Evolutionary conservation across 768 basidiomycete genomes (phyloP), one percentile per base, ranked within the genome.

Genomic region (Auricularia heimuer): DNA sequence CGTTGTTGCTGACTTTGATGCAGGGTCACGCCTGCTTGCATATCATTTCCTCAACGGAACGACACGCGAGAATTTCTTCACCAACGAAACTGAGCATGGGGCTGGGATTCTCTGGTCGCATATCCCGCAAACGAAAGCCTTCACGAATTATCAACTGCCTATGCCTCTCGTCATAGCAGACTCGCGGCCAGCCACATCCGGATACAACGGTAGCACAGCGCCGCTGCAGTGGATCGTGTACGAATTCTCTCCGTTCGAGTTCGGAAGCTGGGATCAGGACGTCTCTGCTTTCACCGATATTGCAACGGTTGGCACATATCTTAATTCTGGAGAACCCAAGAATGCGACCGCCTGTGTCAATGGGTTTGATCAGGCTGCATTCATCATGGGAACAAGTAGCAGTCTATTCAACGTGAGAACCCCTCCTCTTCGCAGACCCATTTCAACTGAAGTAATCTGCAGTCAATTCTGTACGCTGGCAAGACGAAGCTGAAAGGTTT

Each of bases 21-120:
- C 6, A 60, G 56, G 80, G 77, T 72, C 81, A 0, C 83, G 87
- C 1, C 82, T 85, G 72, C 79, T 91, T 39, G 81, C 86, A 1
- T 87, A 87, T 67, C 90, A 92, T 72, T 90, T 90, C 69, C 75
- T 88, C 65, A 89, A 85, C 70, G 82, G 84, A 62, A 90, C 88
- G 0, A 77, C 79, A 4, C 75, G 79, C 16, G 65, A 63, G 10
- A 85, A 88, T 69, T 85, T 89, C 69, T 87, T 84, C 73, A 82
- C 82, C 1, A 82, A 85, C 60, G 72, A 79, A 54, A 76, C 82
- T 0, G 77, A 79, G 6, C 88, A 90, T 67, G 88, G 87, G n/a
- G 85, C 87, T n/a, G 88, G 87, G 4, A 81, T 86, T 64, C 78
- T 87, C 10, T 86, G 86, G 83, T 88, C 86, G 2, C 70, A 83